Conservation (phyloP, 345 rosid genomes). For the Euphorbia lathyris region DNA sequence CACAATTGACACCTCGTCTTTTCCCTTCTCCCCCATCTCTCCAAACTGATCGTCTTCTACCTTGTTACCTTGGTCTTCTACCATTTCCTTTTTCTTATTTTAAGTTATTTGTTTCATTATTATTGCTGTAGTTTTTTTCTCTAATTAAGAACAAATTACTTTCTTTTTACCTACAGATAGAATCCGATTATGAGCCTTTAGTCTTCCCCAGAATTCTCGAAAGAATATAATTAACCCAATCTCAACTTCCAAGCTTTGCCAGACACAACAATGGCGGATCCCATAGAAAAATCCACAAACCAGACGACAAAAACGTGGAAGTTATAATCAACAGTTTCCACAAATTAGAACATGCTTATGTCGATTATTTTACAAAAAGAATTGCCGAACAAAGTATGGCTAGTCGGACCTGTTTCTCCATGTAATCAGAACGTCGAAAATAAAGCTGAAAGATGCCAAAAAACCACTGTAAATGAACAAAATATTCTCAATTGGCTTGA, state of each 20-base stretch:
- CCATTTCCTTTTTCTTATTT: no score
- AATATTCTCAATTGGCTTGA: slow-evolving; percentile 43
- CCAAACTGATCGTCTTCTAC: no score
- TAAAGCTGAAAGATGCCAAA: slow-evolving; percentile 41
- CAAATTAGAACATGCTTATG: slow-evolving; percentile 47
- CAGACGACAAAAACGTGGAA: slow-evolving; percentile 27
- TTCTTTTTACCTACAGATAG: neutral
- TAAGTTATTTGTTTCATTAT: no score
- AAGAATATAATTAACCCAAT: slow-evolving; percentile 40
- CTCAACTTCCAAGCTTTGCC: slow-evolving; percentile 31
- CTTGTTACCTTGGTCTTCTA: no score
- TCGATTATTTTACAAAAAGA: slow-evolving; percentile 31
- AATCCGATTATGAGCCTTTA: slow-evolving; percentile 44
- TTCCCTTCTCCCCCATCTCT: no score
- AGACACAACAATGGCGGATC: slow-evolving; percentile 2
- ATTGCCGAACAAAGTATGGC: slow-evolving; percentile 41
- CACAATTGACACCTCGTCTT: no score
- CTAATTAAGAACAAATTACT: no score
- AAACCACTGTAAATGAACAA: slow-evolving; percentile 28
- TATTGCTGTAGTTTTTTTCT: no score
- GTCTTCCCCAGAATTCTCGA: slow-evolving; percentile 45
- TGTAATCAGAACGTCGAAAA: slow-evolving; percentile 31
- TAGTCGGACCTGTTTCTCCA: slow-evolving; percentile 46
- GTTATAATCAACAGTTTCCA: slow-evolving; percentile 40
- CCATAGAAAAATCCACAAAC: slow-evolving; percentile 1